These are phyloP conservation scores for Solanum dulcamara DNA, from an alignment of 257 asterid genomes.

Conservation along the genomic window DNA sequence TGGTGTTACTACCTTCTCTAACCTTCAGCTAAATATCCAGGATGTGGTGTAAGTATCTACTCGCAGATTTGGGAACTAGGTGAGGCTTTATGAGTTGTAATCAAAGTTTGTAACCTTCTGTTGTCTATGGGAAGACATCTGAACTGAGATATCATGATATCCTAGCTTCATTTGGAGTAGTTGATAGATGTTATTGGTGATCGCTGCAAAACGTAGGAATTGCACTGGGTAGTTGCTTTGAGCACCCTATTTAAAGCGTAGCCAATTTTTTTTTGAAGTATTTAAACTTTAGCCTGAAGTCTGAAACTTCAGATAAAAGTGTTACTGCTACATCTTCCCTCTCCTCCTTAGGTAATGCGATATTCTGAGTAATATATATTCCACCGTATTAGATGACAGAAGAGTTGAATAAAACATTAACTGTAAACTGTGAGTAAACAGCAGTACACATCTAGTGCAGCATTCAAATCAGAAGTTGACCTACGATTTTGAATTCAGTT, in stretches of 20 bases:
- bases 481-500: background rate
- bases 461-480: background rate
- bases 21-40: background rate
- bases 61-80: background rate
- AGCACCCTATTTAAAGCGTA: background rate
- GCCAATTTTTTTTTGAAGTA: background rate
- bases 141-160: background rate
- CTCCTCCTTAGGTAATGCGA: background rate
- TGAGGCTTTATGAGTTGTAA: background rate
- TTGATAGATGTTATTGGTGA: background rate
- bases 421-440: background rate
- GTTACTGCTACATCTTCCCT: background rate
- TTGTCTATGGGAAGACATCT: background rate
- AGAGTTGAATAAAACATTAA: background rate
- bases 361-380: background rate
- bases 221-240: background rate
- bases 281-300: background rate
- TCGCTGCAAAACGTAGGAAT: background rate
- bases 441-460: background rate
- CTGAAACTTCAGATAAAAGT: background rate
- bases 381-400: background rate
- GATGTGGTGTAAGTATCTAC: background rate
- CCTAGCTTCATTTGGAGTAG: background rate
- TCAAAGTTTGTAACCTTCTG: background rate
- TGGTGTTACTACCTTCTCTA: background rate